A percentile compares a stretch with the other conserved stretches of the same genome.
phyloP scores from a whole-genome alignment of 495 filamentous ascomycete genomes.

The Xylaria telfairii region DNA sequence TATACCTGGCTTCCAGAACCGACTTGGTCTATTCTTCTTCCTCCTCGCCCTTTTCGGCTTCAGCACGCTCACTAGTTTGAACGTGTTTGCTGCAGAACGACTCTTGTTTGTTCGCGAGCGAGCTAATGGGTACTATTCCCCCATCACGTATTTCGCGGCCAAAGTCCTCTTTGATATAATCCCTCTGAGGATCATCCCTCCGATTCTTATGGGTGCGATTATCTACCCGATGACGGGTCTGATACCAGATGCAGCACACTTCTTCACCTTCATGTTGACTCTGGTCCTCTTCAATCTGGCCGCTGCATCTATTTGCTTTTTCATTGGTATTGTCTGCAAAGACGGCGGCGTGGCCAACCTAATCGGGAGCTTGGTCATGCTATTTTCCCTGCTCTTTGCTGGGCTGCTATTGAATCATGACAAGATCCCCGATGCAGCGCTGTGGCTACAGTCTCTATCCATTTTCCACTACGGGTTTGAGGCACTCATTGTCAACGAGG shows the following conservation, averaged over 20 bases:
- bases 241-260: conserved; percentile 79
- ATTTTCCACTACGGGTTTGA: conserved; percentile 99
- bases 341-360: conserved; percentile 93
- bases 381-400: conserved; percentile 94
- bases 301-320: conserved; percentile 89
- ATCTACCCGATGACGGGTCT: conserved; percentile 99
- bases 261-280: conserved; percentile 89
- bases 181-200: conserved; percentile 89
- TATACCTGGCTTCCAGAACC: conserved; percentile 97
- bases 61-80: conserved; percentile 90
- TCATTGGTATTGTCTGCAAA: conserved; percentile 94
- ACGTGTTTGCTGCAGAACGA: conserved; percentile 91
- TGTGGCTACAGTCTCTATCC: conserved; percentile 94
- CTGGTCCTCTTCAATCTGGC: conserved; percentile 96
- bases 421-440: conserved; percentile 78
- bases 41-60: conserved; percentile 95
- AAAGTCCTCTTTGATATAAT: conserved; percentile 97
- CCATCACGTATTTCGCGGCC: conserved; percentile 92
- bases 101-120: conserved; percentile 92
- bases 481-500: conserved; percentile 96
- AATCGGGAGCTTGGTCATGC: conserved; percentile 94
- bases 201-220: conserved; percentile 95
- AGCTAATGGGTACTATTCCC: conserved; percentile 97
- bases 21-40: conserved; percentile 98
- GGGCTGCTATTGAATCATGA: conserved; percentile 93